Evolutionary conservation across 2,329 filamentous ascomycete genomes (phyloP).

Genomic region (Coniella vitis): DNA sequence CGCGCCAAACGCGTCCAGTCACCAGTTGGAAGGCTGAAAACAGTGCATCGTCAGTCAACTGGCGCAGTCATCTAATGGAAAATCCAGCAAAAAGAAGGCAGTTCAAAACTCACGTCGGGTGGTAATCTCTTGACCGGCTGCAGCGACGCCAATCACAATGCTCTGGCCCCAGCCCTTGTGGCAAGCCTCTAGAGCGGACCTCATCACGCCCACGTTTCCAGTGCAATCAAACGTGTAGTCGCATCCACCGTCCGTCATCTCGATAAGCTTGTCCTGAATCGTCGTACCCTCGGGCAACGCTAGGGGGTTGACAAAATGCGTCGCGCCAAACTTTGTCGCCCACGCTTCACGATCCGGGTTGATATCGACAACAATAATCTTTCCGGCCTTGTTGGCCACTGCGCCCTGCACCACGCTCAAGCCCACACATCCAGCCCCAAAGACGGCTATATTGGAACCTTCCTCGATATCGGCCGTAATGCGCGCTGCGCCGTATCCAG

Average conservation of each 20-base stretch:
- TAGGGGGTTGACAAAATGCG: conserved; percentile 91
- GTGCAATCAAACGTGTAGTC: conserved; percentile 99
- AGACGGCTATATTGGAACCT: conserved; percentile 83
- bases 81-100: background rate
- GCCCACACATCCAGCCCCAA: conserved; percentile 93
- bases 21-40: conserved; percentile 88
- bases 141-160: conserved; percentile 95
- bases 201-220: conserved; percentile 93
- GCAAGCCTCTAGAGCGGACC: conserved; percentile 90
- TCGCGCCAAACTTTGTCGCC: conserved; percentile 90
- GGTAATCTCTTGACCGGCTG: conserved; percentile 89
- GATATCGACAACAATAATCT: conserved; percentile 68
- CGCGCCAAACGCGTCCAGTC: conserved; percentile 95
- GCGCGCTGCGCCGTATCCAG: conserved; percentile 90
- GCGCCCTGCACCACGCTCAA: conserved; percentile 93
- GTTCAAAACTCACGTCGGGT: conserved; percentile 68
- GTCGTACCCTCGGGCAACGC: conserved; percentile 65
- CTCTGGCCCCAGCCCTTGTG: conserved; percentile 99
- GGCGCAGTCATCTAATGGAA: no score
- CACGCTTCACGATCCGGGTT: conserved; percentile 90
- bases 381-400: conserved; percentile 71
- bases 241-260: conserved; percentile 96
- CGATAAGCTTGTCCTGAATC: conserved; percentile 86
- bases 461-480: conserved; percentile 90
- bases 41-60: background rate